A percentile compares a stretch with the other conserved stretches of the same genome.
phyloP scores from a whole-genome alignment of 306 rosid species.

The Quercus robur region DNA sequence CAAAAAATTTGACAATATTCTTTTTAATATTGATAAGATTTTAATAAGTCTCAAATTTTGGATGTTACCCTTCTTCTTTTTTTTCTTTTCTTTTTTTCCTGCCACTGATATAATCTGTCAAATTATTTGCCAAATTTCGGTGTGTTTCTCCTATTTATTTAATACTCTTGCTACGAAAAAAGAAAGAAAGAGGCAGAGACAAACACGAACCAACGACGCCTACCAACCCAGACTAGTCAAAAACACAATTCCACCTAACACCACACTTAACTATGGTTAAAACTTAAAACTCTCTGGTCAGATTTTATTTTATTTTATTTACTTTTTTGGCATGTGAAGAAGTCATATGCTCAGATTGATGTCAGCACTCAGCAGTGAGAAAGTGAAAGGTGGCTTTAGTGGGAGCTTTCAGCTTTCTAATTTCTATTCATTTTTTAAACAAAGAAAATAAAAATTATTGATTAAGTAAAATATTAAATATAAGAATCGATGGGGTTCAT shows the following conservation, averaged over 20 bases:
- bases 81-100: rapidly evolving
- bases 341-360: background rate
- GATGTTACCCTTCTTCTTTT: no score
- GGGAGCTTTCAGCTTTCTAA: no score
- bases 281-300: background rate
- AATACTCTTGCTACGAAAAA: no score
- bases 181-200: background rate
- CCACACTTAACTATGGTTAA: conserved; percentile 37
- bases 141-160: no score
- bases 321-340: background rate
- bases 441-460: no score
- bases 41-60: no score
- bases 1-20: no score
- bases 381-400: background rate
- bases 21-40: no score
- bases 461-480: background rate
- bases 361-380: background rate
- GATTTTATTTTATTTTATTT: background rate
- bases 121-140: no score
- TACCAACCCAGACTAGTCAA: conserved; percentile 67
- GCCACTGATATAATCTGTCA: no score
- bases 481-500: background rate
- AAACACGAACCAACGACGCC: conserved; percentile 35
- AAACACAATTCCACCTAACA: conserved; percentile 42
- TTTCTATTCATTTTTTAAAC: no score